These are phyloP conservation scores for Botrytis galanthina DNA, from an alignment of 2,329 filamentous ascomycete genomes.

Conservation along the genomic window DNA sequence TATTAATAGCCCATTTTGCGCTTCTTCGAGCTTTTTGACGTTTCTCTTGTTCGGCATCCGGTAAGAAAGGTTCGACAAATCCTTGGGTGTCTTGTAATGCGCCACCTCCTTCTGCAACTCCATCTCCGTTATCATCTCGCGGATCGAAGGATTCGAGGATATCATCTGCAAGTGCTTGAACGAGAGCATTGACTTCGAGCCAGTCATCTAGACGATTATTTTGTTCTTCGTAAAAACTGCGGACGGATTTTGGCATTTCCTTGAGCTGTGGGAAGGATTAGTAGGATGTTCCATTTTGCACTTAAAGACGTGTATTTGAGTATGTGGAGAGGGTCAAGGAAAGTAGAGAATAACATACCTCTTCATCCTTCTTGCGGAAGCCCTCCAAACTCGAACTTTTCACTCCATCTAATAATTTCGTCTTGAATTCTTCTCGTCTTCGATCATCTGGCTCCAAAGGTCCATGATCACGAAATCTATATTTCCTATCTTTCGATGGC, in stretches of 20 bases:
- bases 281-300: no score
- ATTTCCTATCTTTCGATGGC: slow-evolving; percentile 28
- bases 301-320: neutral
- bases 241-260: slow-evolving; percentile 51
- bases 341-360: slow-evolving; percentile 19
- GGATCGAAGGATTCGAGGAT: slow-evolving; percentile 60
- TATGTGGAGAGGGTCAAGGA: rapidly evolving
- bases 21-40: slow-evolving; percentile 47
- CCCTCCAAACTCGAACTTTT: slow-evolving; percentile 24
- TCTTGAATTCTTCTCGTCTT: slow-evolving; percentile 31
- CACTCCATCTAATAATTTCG: slow-evolving; percentile 26
- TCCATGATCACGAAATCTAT: slow-evolving; percentile 28
- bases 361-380: slow-evolving; percentile 28
- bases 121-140: slow-evolving; percentile 53
- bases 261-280: slow-evolving; percentile 43
- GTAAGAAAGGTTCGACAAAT: slow-evolving; percentile 53
- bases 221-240: slow-evolving; percentile 53
- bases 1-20: slow-evolving; percentile 57
- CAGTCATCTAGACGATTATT: slow-evolving; percentile 56
- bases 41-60: slow-evolving; percentile 51
- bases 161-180: slow-evolving; percentile 55
- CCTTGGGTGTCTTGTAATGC: slow-evolving; percentile 49
- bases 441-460: slow-evolving; percentile 29
- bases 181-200: slow-evolving; percentile 57
- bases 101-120: slow-evolving; percentile 51